These are phyloP conservation scores for Yamadazyma dushanensis DNA, from an alignment of 1,139 yeast species.

Conservation along the genomic window DNA sequence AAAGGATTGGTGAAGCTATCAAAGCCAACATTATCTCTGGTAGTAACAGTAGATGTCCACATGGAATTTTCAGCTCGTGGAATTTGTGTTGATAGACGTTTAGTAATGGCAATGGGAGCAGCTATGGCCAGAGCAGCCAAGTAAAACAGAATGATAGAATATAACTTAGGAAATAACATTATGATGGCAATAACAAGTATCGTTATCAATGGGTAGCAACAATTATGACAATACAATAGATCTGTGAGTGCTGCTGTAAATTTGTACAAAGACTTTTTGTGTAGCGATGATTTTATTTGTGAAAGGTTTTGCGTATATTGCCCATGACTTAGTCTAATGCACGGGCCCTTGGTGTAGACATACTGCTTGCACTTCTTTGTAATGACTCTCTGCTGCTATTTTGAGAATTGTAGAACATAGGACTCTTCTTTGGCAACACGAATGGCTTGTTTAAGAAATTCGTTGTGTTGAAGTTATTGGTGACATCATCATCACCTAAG, in stretches of 20 bases:
- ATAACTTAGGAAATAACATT: no score
- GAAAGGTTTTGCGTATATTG: neutral
- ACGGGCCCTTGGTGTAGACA: constrained; percentile 17
- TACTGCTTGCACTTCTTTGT: constrained; percentile 22
- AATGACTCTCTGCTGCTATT: constrained; percentile 32
- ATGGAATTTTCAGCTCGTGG: neutral
- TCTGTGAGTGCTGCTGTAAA: no score
- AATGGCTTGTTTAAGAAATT: constrained; percentile 41
- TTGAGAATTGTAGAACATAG: constrained; percentile 19
- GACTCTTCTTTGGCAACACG: constrained; percentile 28
- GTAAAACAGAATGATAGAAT: no score
- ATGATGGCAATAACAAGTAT: no score
- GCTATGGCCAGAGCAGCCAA: no score
- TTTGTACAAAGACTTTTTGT: neutral
- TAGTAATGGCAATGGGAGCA: no score
- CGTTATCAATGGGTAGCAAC: no score
- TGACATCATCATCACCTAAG: constrained; percentile 12
- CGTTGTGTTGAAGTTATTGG: constrained; percentile 15
- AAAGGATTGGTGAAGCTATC: constrained; percentile 26
- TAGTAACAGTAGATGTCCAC: neutral
- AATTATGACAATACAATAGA: neutral
- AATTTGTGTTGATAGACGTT: no score
- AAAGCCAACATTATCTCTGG: constrained; percentile 23
- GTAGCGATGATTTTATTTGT: neutral
- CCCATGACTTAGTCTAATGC: constrained; percentile 3